Evolutionary conservation across 1,284 basidiomycete genomes (phyloP).

Genomic region (Laetiporus sulphureus): DNA sequence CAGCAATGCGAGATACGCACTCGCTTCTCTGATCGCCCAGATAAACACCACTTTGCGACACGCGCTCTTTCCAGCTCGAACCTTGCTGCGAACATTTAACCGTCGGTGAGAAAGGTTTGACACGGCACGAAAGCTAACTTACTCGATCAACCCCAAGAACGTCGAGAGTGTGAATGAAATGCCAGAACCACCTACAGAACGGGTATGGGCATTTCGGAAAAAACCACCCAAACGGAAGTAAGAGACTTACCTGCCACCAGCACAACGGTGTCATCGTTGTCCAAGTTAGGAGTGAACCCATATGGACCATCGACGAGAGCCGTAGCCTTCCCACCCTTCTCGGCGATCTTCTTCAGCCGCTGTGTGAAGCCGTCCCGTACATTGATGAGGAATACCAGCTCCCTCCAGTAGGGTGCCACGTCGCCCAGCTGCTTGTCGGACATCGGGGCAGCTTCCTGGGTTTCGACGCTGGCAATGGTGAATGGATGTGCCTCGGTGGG

Average conservation of each 20-base stretch:
- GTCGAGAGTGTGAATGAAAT: slow-evolving; percentile 44
- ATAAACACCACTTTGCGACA: slow-evolving; percentile 32
- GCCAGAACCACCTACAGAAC: slow-evolving; percentile 38
- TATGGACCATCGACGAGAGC: slow-evolving; percentile 51
- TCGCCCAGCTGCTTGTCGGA: slow-evolving; percentile 9
- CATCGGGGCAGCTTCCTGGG: slow-evolving; percentile 5
- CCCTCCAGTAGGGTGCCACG: slow-evolving; percentile 25
- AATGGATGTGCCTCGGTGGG: slow-evolving; percentile 50
- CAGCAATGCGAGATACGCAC: slow-evolving; percentile 20
- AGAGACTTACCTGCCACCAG: slow-evolving; percentile 43
- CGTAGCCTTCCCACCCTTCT: slow-evolving; percentile 25
- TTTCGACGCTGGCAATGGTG: slow-evolving; percentile 42
- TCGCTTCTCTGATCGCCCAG: slow-evolving; percentile 36
- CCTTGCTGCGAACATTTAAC: slow-evolving; percentile 15
- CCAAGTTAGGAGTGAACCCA: slow-evolving; percentile 38
- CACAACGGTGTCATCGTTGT: slow-evolving; percentile 36
- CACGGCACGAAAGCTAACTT: slow-evolving; percentile 6
- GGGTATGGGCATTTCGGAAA: neutral
- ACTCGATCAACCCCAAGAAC: slow-evolving; percentile 38
- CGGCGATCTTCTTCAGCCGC: slow-evolving; percentile 30
- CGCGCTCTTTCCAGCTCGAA: slow-evolving; percentile 23
- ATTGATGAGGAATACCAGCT: slow-evolving; percentile 46
- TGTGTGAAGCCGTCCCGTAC: slow-evolving; percentile 44
- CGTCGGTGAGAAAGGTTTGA: neutral
- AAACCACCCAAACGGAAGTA: neutral